Conservation (phyloP, 345 rosid species). For the Rhodomyrtus tomentosa region DNA sequence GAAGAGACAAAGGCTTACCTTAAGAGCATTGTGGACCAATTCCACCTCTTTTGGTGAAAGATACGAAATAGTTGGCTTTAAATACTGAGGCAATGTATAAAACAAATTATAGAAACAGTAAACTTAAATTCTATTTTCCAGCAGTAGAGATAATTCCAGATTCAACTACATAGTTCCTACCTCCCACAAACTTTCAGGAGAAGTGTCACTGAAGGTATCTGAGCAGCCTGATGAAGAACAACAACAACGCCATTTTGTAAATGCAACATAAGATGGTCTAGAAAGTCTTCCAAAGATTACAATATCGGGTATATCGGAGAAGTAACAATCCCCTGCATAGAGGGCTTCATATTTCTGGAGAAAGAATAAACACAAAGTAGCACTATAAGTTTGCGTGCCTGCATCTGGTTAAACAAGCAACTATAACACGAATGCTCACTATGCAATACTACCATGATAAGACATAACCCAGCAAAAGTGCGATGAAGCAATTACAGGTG, state of each 20-base stretch:
- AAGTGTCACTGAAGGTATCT: conserved; percentile 26
- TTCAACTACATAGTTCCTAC: conserved; percentile 21
- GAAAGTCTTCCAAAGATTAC: conserved; percentile 24
- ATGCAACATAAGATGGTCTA: conserved; percentile 26
- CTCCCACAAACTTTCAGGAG: conserved; percentile 92
- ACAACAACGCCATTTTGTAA: conserved; percentile 41
- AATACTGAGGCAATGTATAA: conserved; percentile 31
- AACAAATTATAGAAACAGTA: background rate
- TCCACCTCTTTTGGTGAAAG: conserved; percentile 76
- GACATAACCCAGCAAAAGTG: background rate
- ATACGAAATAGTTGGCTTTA: conserved; percentile 64
- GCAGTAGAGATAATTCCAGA: background rate
- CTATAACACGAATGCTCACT: background rate
- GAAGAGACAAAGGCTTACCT: conserved; percentile 27
- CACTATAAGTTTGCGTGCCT: background rate
- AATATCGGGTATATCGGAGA: conserved; percentile 22
- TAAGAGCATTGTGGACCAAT: conserved; percentile 65
- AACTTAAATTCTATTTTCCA: background rate
- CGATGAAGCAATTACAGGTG: background rate
- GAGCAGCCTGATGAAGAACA: conserved; percentile 40
- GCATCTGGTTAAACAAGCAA: background rate
- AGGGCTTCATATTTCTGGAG: conserved; percentile 40
- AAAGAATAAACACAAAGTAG: conserved; percentile 6
- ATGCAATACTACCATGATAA: background rate
- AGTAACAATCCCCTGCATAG: conserved; percentile 16